These are phyloP conservation scores for Aspergillus biplanus DNA, from an alignment of 495 filamentous ascomycete species.

Conservation along the genomic window DNA sequence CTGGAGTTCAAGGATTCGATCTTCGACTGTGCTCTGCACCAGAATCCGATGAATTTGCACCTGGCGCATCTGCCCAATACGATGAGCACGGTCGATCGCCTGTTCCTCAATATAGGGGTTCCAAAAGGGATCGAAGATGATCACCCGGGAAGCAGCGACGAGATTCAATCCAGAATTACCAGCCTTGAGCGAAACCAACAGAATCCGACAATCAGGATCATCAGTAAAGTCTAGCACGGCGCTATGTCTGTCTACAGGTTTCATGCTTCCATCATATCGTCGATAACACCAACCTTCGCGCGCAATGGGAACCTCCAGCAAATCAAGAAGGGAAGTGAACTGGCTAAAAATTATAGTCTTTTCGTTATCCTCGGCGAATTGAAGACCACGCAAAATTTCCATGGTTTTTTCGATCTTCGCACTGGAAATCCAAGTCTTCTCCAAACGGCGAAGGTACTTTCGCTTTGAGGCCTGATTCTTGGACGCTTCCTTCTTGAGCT, in stretches of 20 bases:
- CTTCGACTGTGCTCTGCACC: conserved; percentile 80
- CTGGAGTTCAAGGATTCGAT: conserved; percentile 85
- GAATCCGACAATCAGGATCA: conserved; percentile 65
- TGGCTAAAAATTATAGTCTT: conserved; percentile 95
- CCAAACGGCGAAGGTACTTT: conserved; percentile 66
- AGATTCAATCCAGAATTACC: conserved; percentile 93
- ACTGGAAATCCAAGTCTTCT: conserved; percentile 70
- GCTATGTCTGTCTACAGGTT: conserved; percentile 64
- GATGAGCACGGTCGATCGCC: conserved; percentile 90
- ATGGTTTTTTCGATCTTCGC: conserved; percentile 79
- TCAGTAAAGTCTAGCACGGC: conserved; percentile 76
- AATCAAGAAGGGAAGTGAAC: conserved; percentile 87
- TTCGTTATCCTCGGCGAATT: conserved; percentile 51
- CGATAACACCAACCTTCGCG: conserved; percentile 65
- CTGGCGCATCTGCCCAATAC: conserved; percentile 76
- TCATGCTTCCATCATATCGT: conserved; percentile 91
- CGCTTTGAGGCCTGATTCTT: conserved; percentile 64
- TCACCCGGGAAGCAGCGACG: conserved; percentile 81
- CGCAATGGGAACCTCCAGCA: conserved; percentile 85
- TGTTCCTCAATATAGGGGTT: conserved; percentile 96
- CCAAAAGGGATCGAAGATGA: conserved; percentile 96
- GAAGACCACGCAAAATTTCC: conserved; percentile 64
- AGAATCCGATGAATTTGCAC: conserved; percentile 84
- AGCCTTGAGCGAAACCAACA: conserved; percentile 88
- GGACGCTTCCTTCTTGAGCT: conserved; percentile 66